Conservation (phyloP, 2,329 filamentous ascomycete species). For the Phaeoacremonium minimum region DNA sequence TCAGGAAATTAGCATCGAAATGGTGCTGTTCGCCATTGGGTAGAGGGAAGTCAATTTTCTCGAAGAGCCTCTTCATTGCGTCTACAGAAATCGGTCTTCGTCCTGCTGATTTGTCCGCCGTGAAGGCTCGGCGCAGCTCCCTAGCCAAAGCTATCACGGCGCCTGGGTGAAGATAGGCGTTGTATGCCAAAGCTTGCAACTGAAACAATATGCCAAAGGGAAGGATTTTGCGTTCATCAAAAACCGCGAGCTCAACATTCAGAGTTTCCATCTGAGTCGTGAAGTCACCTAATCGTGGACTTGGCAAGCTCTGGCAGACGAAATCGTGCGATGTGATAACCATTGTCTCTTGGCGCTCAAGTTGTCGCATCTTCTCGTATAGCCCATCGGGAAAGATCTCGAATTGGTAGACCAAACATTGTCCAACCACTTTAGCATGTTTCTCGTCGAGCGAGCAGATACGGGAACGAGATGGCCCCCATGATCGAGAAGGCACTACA, state of each 20-base stretch:
- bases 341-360: constrained; percentile 20
- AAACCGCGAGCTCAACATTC: constrained; percentile 19
- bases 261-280: constrained; percentile 23
- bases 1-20: constrained; percentile 34
- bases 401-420: constrained; percentile 41
- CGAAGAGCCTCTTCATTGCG: constrained; percentile 48
- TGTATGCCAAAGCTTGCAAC: constrained; percentile 57
- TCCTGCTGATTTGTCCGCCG: constrained; percentile 14
- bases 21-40: constrained; percentile 40
- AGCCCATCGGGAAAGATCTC: constrained; percentile 18
- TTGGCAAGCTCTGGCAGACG: not conserved
- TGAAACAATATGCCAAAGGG: constrained; percentile 57
- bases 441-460: constrained; percentile 18
- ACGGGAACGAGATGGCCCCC: no score
- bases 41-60: constrained; percentile 48
- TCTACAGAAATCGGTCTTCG: constrained; percentile 40
- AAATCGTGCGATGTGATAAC: constrained; percentile 16
- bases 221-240: constrained; percentile 24
- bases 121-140: constrained; percentile 29
- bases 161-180: constrained; percentile 56
- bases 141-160: constrained; percentile 42
- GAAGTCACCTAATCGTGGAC: constrained; percentile 4
- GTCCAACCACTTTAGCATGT: constrained; percentile 29
- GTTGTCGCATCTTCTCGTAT: constrained; percentile 17
- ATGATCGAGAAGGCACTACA: no score